Conservation (phyloP, 2,329 filamentous ascomycete species). For the Emergomyces orientalis region DNA sequence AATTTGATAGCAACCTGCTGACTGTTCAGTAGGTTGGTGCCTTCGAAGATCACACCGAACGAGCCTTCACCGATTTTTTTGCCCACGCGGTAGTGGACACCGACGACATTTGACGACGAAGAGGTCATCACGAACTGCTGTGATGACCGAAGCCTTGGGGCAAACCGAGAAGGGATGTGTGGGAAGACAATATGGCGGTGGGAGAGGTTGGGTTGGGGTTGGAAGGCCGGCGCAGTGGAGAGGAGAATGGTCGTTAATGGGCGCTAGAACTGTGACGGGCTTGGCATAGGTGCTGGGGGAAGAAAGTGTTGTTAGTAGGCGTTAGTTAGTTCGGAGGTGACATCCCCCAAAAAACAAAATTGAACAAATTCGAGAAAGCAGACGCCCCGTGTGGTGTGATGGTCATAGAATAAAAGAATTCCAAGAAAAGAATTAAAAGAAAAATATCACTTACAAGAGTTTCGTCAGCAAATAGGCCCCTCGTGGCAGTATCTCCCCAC, state of each 20-base stretch:
- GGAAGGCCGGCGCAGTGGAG: conserved; percentile 9
- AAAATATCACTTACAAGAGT: not conserved
- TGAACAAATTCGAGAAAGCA: not conserved
- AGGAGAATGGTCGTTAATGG: not conserved
- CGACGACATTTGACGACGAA: conserved; percentile 93
- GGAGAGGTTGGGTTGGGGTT: conserved; percentile 13
- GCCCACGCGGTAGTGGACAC: conserved; percentile 95
- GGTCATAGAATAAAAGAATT: not conserved
- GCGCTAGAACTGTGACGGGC: conserved; percentile 2
- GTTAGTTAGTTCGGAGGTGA: not conserved
- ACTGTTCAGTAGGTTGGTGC: conserved; percentile 96
- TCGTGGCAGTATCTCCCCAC: not conserved
- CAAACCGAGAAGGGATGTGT: not conserved
- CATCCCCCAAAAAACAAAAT: not conserved
- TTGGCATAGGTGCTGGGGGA: conserved; percentile 3
- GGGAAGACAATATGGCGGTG: conserved; percentile 9
- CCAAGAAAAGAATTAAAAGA: not conserved
- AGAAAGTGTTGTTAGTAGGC: not conserved
- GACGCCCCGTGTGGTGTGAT: not conserved
- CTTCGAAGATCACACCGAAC: conserved; percentile 97
- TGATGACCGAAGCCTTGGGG: conserved; percentile 3
- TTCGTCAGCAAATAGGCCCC: not conserved
- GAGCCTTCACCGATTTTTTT: conserved; percentile 99
- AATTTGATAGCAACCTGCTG: conserved; percentile 99
- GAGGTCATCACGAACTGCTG: conserved; percentile 56